Evolutionary conservation across 208 protist genomes (phyloP), one percentile per base, ranked within the genome.

Genomic region (Vickermania ingenoplastis): DNA sequence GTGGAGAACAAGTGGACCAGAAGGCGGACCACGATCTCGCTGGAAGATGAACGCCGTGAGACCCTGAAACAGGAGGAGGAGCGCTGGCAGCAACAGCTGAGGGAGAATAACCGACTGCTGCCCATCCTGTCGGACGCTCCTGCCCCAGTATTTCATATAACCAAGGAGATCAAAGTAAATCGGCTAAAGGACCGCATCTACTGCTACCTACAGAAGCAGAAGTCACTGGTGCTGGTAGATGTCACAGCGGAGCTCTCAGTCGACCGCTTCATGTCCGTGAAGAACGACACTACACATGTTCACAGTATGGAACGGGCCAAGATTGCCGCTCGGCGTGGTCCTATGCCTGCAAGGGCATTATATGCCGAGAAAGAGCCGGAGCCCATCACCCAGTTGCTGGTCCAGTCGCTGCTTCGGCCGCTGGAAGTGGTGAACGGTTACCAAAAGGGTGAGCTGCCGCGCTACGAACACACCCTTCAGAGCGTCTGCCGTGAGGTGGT

Each of bases 1-100:
- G 28, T 93, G 1, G 71, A 80, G 31, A 91, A 89, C 57, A 64
- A 60, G 25, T 83, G 73, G 67, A 86, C 83, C 0, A 63, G 66
- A 3, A 56, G 26, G 36, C 57, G 67, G 22, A 53, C 36, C 13
- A 69, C 75, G 22, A 56, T 72, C 27, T 31, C 84, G 22, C 41
- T 26, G 1, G 50, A 51, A 17, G 53, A 7, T 4, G 4, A 23
- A 17, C 17, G 31, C 1, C 25, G 2, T 2, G 22, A 53, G 24
- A 21, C n/a, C 24, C 31, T 4, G 13, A 45, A 31, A 13, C 54
- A 65, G 28, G 5, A 50, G 21, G 45, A 2, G 30, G 41, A 28
- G 21, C 21, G n/a, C 1, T 45, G 13, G 14, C 27, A 29, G 5
- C 25, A 48, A 22, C 25, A 59, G 54, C 7, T 22, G 27, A 4